Conservation (phyloP, 305 asterid species). For the Fraxinus floribunda region DNA sequence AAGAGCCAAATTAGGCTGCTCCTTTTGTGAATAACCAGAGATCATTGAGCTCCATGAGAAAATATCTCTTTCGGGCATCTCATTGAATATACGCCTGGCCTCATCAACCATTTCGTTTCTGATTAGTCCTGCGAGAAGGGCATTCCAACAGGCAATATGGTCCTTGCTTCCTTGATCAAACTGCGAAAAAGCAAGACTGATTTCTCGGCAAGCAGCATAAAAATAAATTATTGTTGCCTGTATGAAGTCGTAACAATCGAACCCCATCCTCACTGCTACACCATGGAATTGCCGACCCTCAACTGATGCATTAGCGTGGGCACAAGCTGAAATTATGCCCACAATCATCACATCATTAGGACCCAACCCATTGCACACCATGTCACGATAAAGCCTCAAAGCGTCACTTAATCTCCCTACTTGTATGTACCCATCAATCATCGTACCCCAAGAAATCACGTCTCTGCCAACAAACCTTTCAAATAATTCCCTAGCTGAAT, state of each 20-base stretch:
- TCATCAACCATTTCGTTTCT: constrained; percentile 59
- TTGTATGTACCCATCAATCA: constrained; percentile 69
- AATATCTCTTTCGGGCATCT: constrained; percentile 79
- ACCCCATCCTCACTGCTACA: constrained; percentile 53
- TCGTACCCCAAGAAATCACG: constrained; percentile 92
- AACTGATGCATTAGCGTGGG: constrained; percentile 31
- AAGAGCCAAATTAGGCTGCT: constrained; percentile 53
- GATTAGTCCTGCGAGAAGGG: constrained; percentile 67
- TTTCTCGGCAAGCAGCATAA: constrained; percentile 58
- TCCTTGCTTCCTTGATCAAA: constrained; percentile 69
- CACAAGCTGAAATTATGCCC: constrained; percentile 70
- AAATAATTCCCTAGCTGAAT: constrained; percentile 54
- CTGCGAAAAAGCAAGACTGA: constrained; percentile 56
- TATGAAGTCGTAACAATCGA: constrained; percentile 51
- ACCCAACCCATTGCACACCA: constrained; percentile 52
- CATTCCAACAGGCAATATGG: constrained; percentile 80
- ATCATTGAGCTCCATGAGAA: constrained; percentile 96
- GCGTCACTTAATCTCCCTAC: constrained; percentile 61
- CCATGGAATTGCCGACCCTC: constrained; percentile 82
- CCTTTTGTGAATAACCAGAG: constrained; percentile 77
- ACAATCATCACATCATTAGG: constrained; percentile 87
- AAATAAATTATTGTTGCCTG: constrained; percentile 80
- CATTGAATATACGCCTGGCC: constrained; percentile 51
- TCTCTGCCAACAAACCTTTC: constrained; percentile 58
- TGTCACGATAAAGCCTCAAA: constrained; percentile 46